Evolutionary conservation across 768 basidiomycete species (phyloP).

Genomic region (Candolleomyces eurysporus): DNA sequence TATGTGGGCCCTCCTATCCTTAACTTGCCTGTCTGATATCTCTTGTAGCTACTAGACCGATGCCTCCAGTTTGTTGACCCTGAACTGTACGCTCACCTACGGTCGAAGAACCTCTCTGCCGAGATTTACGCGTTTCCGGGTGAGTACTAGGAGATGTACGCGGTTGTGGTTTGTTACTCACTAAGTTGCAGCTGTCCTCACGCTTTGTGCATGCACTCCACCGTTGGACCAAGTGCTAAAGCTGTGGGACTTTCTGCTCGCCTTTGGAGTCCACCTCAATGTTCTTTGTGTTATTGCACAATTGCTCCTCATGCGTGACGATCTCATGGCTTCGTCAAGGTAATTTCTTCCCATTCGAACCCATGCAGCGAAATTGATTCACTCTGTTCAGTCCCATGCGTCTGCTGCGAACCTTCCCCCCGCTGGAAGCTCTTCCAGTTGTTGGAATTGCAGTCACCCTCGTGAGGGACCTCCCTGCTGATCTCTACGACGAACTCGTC

Average conservation of each 20-base stretch:
- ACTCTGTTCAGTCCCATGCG: slow-evolving; percentile 76
- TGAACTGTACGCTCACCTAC: slow-evolving; percentile 76
- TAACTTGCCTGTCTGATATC: no score
- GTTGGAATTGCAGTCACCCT: slow-evolving; percentile 93
- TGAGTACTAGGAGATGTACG: slow-evolving; percentile 35
- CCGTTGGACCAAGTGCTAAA: slow-evolving; percentile 93
- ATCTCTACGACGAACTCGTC: slow-evolving; percentile 86
- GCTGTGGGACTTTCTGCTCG: slow-evolving; percentile 96
- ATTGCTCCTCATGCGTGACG: slow-evolving; percentile 82
- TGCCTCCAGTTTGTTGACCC: slow-evolving; percentile 92
- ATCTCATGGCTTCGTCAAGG: slow-evolving; percentile 87
- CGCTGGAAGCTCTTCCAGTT: slow-evolving; percentile 81
- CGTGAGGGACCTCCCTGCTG: slow-evolving; percentile 85
- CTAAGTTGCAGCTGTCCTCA: slow-evolving; percentile 70
- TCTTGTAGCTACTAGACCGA: slow-evolving; percentile 77
- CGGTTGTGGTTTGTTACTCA: neutral
- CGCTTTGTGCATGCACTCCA: slow-evolving; percentile 94
- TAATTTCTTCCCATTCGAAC: slow-evolving; percentile 41
- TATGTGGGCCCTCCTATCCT: slow-evolving; percentile 30
- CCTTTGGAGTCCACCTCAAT: slow-evolving; percentile 95
- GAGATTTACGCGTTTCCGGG: slow-evolving; percentile 98
- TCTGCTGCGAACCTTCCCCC: slow-evolving; percentile 89
- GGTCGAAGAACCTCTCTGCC: slow-evolving; percentile 89
- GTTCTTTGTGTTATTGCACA: slow-evolving; percentile 97
- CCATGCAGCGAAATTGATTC: no score